Base-by-base conservation (phyloP, 2,329 filamentous ascomycete genomes). In the Nemania bipapillata region DNA sequence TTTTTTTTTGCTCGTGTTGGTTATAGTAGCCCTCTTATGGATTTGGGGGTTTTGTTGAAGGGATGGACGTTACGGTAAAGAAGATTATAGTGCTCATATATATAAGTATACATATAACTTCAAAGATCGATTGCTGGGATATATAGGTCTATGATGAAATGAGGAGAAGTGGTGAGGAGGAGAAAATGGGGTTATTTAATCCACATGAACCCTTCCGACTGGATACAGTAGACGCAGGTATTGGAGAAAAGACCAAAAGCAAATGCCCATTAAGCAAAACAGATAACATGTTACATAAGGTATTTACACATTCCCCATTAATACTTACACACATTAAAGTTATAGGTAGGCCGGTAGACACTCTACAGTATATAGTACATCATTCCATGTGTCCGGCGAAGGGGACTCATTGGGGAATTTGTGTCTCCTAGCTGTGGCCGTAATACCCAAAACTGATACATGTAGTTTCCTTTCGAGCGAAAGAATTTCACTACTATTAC, bases 401-500 rank as follows among this genome's bases (percentile, higher is more conserved):
- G 7, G 17, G 50, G 28, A n/a, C n/a, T n/a, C 49, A 63, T 61
- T 37, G 30, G 28, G 28, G 17, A 50, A 20, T 2, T 2, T 58
- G 22, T 20, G 30, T 20, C 22, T 59, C n/a, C 15, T 24, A n/a
- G 22, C 5, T 28, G 30, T 26, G 9, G 28, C 15, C 11, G 30
- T 28, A 17, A 40, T 49, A 52, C 26, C 42, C 45, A 59, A 63
- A 40, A 58, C 32, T n/a, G 40, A 17, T 22, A 45, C 59, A 26
- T 2, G 24, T 26, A 17, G 47, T 26, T 60, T n/a, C 17, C 17
- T 22, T 9, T 49, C 8, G 37, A 64, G 28, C 45, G 0, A 24
- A 9, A 55, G 32, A 65, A 30, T 37, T 58, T 40, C 62, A 54
- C 59, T 59, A 66, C 70, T 71, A 80, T 68, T 76, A 73, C 67